phyloP scores from a whole-genome alignment of 805 yeast species.

The Nakazawaea anatomiae region DNA sequence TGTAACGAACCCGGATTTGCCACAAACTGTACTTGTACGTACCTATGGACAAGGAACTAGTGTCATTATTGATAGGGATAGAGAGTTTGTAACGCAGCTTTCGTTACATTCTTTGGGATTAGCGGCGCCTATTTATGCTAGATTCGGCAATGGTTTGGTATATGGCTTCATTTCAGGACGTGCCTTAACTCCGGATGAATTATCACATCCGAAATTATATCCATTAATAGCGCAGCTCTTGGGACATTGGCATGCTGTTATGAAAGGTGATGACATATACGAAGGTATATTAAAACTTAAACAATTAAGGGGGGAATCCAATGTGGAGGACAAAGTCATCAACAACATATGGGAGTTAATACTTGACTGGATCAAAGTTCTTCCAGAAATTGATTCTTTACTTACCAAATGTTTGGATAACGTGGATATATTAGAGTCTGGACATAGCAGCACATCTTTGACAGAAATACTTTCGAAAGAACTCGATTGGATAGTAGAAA shows the following conservation, averaged over 20 bases:
- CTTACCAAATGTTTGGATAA: conserved; percentile 31
- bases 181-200: conserved; percentile 50
- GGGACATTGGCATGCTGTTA: conserved; percentile 63
- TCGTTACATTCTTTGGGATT: conserved; percentile 51
- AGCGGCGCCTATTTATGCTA: conserved; percentile 65
- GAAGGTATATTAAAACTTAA: conserved; percentile 37
- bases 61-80: conserved; percentile 63
- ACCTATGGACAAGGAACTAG: conserved; percentile 74
- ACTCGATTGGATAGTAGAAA: conserved; percentile 45
- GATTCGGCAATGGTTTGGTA: conserved; percentile 67
- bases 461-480: conserved; percentile 41
- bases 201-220: conserved; percentile 40
- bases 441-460: conserved; percentile 11
- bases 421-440: conserved; percentile 17
- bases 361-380: conserved; percentile 54
- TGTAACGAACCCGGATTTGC: conserved; percentile 27
- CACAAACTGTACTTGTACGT: conserved; percentile 48
- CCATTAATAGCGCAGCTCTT: conserved; percentile 58
- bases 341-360: conserved; percentile 55
- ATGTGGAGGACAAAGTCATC: conserved; percentile 23
- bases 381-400: conserved; percentile 45
- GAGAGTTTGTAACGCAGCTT: conserved; percentile 68
- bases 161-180: conserved; percentile 67
- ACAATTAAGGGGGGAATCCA: conserved; percentile 15
- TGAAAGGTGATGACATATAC: conserved; percentile 41